phyloP scores from a whole-genome alignment of 257 asterid species.

The Nicotiana undulata region DNA sequence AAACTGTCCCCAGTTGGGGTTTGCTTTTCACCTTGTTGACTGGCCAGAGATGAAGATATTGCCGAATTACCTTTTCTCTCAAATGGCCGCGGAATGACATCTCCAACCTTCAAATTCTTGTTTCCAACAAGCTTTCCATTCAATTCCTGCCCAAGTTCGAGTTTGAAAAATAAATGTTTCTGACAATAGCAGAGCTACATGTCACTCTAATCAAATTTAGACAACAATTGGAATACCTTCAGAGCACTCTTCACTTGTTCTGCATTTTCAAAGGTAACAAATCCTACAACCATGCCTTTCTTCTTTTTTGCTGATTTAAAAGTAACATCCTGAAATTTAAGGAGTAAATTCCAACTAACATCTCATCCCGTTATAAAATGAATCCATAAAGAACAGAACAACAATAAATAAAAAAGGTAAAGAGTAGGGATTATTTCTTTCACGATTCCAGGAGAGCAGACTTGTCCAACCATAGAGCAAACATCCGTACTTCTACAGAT shows the following conservation, averaged over 20 bases:
- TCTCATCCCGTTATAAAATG: conserved; percentile 5
- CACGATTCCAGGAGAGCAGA: background rate
- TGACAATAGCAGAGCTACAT: background rate
- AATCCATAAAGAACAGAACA: background rate
- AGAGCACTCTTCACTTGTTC: conserved; percentile 47
- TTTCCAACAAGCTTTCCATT: conserved; percentile 66
- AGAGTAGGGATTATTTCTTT: background rate
- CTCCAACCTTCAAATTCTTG: conserved; percentile 66
- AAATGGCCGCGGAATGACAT: conserved; percentile 62
- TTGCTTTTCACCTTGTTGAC: conserved; percentile 21
- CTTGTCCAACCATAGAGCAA: background rate
- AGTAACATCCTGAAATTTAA: conserved; percentile 42
- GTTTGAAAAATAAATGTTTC: conserved; percentile 15
- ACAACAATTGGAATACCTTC: conserved; percentile 37
- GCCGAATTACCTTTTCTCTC: conserved; percentile 48
- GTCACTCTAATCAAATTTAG: background rate
- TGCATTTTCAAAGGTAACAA: conserved; percentile 61
- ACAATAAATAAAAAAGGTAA: background rate
- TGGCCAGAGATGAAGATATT: conserved; percentile 7
- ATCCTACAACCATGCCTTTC: conserved; percentile 92
- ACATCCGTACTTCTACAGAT: background rate
- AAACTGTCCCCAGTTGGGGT: conserved; percentile 15
- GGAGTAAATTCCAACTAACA: background rate
- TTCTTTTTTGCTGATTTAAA: conserved; percentile 88
- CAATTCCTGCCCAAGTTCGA: conserved; percentile 48